Base-by-base conservation (phyloP, 1,284 basidiomycete genomes). In the Melanopsichium pennsylvanicum region DNA sequence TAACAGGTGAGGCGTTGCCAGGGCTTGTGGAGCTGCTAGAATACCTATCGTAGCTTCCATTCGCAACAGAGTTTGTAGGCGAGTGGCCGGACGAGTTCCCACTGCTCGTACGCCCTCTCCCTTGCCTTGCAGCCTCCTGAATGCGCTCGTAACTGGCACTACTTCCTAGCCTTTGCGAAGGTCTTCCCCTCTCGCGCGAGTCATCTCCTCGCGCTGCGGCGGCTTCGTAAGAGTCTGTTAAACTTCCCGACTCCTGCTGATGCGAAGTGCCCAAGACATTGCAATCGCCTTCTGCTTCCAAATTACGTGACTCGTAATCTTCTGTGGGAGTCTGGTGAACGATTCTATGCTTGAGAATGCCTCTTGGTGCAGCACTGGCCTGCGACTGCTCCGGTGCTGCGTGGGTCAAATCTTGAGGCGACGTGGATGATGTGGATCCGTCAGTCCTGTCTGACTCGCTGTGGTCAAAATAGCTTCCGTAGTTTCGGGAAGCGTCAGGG, bases 81-180 rank as follows among this genome's bases (percentile, higher is more conserved):
- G 62, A 67, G 48, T 61, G 68, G 15, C 58, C 58, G 19, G 58
- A 38, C 21, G 54, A 50, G 39, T 38, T 58, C 31, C 59, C 59
- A 36, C 63, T 71, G 51, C 57, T 71, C 45, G 60, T 67, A 6
- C 66, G 48, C 9, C 38, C 48, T 10, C 66, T 43, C 6, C 58
- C 58, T 33, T 56, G 52, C 27, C 70, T 29, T 6, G 61, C 58
- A 7, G 75, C 73, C 15, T 75, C 72, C 36, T 75, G 75, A 33
- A 76, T 63, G 37, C 75, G 62, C 61, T 76, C 75, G 48, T 76
- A 75, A 41, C 67, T 71, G 11, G 75, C 63, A 12, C 70, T 74
- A 43, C 66, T 70, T 11, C 72, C 72, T 3, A 75, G 46, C 13
- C 75, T 36, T 36, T 75, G 75, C 27, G 75, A 68, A 4, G 75